phyloP scores from a whole-genome alignment of 2,329 filamentous ascomycete genomes.

The Amphichorda felina region DNA sequence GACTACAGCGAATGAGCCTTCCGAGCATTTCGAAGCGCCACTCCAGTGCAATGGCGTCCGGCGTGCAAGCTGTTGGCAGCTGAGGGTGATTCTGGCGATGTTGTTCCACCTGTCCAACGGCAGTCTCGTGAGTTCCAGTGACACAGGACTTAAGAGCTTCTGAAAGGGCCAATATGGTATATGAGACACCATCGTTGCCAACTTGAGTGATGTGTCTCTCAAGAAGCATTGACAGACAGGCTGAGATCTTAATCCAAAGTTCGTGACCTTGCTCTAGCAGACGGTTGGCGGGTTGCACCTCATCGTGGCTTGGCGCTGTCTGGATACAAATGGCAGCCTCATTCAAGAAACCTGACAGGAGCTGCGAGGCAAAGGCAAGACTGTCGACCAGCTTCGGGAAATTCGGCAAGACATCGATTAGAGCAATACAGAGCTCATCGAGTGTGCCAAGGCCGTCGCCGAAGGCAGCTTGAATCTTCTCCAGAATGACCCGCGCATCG shows the following conservation, averaged over 20 bases:
- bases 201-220: slow-evolving; percentile 45
- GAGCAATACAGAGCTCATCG: slow-evolving; percentile 25
- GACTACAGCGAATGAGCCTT: slow-evolving; percentile 67
- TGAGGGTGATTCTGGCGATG: slow-evolving; percentile 18
- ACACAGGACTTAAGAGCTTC: slow-evolving; percentile 31
- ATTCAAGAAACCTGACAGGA: slow-evolving; percentile 19
- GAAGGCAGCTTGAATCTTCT: slow-evolving; percentile 26
- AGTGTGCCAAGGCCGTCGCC: slow-evolving; percentile 31
- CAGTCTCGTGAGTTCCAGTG: slow-evolving; percentile 20
- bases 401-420: slow-evolving; percentile 26
- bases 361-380: slow-evolving; percentile 23
- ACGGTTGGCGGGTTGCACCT: slow-evolving; percentile 12
- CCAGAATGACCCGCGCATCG: slow-evolving; percentile 18
- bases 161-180: slow-evolving; percentile 26
- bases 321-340: slow-evolving; percentile 13
- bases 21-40: slow-evolving; percentile 62
- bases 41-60: slow-evolving; percentile 42
- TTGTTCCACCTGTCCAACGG: slow-evolving; percentile 14
- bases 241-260: slow-evolving; percentile 30
- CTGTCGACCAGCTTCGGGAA: slow-evolving; percentile 35
- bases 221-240: slow-evolving; percentile 31
- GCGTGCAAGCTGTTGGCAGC: slow-evolving; percentile 23
- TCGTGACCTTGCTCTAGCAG: slow-evolving; percentile 26
- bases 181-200: slow-evolving; percentile 27
- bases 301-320: slow-evolving; percentile 8